A percentile compares a stretch with the other conserved stretches of the same genome.
Evolutionary conservation across 768 basidiomycete species (phyloP).

Genomic region (Daedaleopsis nitida): DNA sequence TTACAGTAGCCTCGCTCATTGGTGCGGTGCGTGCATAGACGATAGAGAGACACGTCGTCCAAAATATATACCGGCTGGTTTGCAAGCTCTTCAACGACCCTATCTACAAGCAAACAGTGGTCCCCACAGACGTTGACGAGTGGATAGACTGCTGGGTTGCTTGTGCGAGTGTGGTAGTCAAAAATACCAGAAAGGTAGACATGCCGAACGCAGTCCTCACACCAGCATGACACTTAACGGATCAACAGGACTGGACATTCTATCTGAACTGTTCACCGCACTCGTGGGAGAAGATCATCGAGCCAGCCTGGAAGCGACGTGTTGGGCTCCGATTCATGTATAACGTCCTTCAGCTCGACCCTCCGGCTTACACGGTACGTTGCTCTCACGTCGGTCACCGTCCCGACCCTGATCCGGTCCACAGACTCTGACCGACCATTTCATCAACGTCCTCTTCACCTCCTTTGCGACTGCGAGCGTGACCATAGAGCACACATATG

Average conservation of each 20-base stretch:
- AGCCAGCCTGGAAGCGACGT: slow-evolving; percentile 52
- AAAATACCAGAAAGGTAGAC: slow-evolving; percentile 47
- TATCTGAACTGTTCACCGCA: slow-evolving; percentile 55
- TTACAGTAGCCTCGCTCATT: not conserved
- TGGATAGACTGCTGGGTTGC: slow-evolving; percentile 78
- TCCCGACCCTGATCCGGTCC: not conserved
- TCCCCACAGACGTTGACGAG: slow-evolving; percentile 44
- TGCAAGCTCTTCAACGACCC: slow-evolving; percentile 47
- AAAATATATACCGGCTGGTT: slow-evolving; percentile 57
- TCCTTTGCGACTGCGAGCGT: slow-evolving; percentile 49
- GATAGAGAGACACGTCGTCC: slow-evolving; percentile 49
- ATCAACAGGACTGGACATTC: slow-evolving; percentile 57
- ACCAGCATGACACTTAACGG: not conserved
- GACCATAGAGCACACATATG: slow-evolving; percentile 61
- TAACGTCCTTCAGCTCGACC: slow-evolving; percentile 57
- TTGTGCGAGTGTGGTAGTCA: slow-evolving; percentile 63
- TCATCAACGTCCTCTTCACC: slow-evolving; percentile 55
- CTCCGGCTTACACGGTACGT: slow-evolving; percentile 59
- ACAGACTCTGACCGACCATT: slow-evolving; percentile 50
- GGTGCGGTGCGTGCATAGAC: slow-evolving; percentile 36
- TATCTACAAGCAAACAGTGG: slow-evolving; percentile 23
- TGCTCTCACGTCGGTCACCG: not conserved
- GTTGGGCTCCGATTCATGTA: slow-evolving; percentile 66
- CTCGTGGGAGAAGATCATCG: slow-evolving; percentile 57
- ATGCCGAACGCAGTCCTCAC: not conserved